Conservation (phyloP, 345 rosid species). For the Carallia brachiata region DNA sequence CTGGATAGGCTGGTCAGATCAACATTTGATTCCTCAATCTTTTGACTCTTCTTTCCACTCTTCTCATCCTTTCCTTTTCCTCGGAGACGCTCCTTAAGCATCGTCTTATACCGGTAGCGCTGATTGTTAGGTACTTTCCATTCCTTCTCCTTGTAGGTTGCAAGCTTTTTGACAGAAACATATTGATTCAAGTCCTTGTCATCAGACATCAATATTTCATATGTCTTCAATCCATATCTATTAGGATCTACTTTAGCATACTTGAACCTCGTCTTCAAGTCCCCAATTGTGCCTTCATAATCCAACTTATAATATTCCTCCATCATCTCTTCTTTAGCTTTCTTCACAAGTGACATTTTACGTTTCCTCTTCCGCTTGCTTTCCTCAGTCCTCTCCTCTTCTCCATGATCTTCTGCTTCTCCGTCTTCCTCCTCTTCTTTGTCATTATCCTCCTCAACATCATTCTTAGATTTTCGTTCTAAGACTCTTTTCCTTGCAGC, state of each 20-base stretch:
- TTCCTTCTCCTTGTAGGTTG: slow-evolving; percentile 69
- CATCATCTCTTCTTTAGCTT: slow-evolving; percentile 69
- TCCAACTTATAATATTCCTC: slow-evolving; percentile 91
- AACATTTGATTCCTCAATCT: slow-evolving; percentile 22
- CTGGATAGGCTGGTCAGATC: slow-evolving; percentile 41
- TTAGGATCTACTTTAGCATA: slow-evolving; percentile 72
- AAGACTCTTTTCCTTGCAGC: slow-evolving; percentile 60
- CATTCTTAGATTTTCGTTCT: slow-evolving; percentile 38
- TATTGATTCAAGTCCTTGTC: slow-evolving; percentile 82
- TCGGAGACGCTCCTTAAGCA: slow-evolving; percentile 40
- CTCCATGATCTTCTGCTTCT: slow-evolving; percentile 4
- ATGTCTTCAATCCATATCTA: slow-evolving; percentile 52
- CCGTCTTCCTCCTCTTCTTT: slow-evolving; percentile 8
- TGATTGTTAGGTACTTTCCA: slow-evolving; percentile 62
- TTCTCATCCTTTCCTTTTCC: slow-evolving; percentile 30
- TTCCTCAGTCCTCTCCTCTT: slow-evolving; percentile 33
- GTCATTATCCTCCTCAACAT: slow-evolving; percentile 18
- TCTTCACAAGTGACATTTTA: slow-evolving; percentile 58
- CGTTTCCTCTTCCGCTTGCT: slow-evolving; percentile 67
- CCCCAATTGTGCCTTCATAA: slow-evolving; percentile 84
- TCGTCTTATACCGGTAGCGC: slow-evolving; percentile 52
- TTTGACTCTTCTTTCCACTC: slow-evolving; percentile 45
- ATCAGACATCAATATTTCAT: slow-evolving; percentile 56
- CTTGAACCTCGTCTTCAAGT: slow-evolving; percentile 85
- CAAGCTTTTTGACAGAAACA: slow-evolving; percentile 78